A percentile compares a stretch with the other conserved stretches of the same genome.
These are phyloP conservation scores for Osmanthus fragrans DNA, from an alignment of 257 asterid genomes.

Conservation along the genomic window DNA sequence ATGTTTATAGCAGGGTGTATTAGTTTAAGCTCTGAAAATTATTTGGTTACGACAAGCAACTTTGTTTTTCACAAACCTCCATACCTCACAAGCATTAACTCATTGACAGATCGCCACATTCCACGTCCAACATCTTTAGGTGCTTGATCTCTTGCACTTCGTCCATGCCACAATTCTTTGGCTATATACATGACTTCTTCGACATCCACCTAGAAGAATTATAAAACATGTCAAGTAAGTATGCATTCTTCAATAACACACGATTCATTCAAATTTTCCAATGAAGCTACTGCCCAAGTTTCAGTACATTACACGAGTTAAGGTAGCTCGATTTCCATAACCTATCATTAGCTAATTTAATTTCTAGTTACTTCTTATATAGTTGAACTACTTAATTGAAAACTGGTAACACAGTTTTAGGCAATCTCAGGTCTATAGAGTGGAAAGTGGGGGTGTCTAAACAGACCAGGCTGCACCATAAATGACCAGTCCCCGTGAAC, in stretches of 20 bases:
- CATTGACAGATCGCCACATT: constrained; percentile 96
- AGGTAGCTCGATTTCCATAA: background rate
- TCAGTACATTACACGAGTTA: background rate
- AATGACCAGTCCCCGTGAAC: too few relatives aligned
- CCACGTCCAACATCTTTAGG: constrained; percentile 89
- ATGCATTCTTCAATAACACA: background rate
- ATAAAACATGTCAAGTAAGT: background rate
- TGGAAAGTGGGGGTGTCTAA: too few relatives aligned
- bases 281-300: background rate
- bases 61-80: constrained; percentile 5
- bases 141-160: constrained; percentile 86
- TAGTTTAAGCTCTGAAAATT: background rate
- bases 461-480: too few relatives aligned
- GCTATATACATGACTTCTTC: constrained; percentile 81
- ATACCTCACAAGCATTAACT: constrained; percentile 87
- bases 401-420: too few relatives aligned
- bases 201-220: constrained; percentile 75
- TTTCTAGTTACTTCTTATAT: background rate
- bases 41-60: background rate
- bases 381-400: background rate
- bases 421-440: too few relatives aligned
- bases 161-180: constrained; percentile 95
- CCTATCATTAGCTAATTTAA: too few relatives aligned
- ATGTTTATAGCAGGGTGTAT: background rate
- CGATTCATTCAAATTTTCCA: background rate